These are phyloP conservation scores for Cetradonia linearis DNA, from an alignment of 495 filamentous ascomycete genomes.

Conservation along the genomic window DNA sequence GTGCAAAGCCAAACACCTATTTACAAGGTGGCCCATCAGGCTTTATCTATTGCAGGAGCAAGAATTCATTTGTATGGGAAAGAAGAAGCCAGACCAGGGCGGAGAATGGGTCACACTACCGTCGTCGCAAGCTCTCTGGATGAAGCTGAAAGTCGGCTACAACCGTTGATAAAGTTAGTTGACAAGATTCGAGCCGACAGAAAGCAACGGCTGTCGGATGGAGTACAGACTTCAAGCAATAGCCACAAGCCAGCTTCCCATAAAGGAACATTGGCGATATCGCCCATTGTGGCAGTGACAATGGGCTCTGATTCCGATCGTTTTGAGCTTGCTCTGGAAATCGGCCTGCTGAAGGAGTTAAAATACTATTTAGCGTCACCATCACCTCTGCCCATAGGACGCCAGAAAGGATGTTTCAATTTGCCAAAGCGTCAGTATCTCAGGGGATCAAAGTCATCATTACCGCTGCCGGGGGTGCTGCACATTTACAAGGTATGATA, in stretches of 20 bases:
- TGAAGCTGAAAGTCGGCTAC: constrained; percentile 56
- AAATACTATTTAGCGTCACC: constrained; percentile 61
- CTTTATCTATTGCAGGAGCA: constrained; percentile 50
- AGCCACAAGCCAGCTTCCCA: background rate
- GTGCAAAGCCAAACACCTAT: constrained; percentile 57
- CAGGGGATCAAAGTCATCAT: constrained; percentile 81
- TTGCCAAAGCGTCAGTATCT: constrained; percentile 55
- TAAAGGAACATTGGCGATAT: constrained; percentile 25
- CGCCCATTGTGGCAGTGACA: constrained; percentile 67
- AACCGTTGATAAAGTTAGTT: constrained; percentile 52
- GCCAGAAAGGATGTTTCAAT: constrained; percentile 67
- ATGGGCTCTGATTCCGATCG: constrained; percentile 97
- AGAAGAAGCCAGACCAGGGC: constrained; percentile 65
- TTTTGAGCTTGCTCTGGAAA: constrained; percentile 65
- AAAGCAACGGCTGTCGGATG: constrained; percentile 29
- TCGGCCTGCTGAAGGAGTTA: constrained; percentile 66
- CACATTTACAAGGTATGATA: constrained; percentile 86
- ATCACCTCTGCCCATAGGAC: constrained; percentile 95
- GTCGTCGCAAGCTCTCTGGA: constrained; percentile 57
- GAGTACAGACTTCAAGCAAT: constrained; percentile 23
- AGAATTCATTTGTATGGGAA: constrained; percentile 88
- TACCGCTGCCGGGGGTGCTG: constrained; percentile 85
- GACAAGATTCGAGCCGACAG: constrained; percentile 55
- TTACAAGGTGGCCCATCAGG: constrained; percentile 51
- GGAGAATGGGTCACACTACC: constrained; percentile 94